A percentile compares a stretch with the other conserved stretches of the same genome.
These are phyloP conservation scores for Gonapodya prolifera DNA, from an alignment of 192 early-diverging fungal species.

Conservation along the genomic window DNA sequence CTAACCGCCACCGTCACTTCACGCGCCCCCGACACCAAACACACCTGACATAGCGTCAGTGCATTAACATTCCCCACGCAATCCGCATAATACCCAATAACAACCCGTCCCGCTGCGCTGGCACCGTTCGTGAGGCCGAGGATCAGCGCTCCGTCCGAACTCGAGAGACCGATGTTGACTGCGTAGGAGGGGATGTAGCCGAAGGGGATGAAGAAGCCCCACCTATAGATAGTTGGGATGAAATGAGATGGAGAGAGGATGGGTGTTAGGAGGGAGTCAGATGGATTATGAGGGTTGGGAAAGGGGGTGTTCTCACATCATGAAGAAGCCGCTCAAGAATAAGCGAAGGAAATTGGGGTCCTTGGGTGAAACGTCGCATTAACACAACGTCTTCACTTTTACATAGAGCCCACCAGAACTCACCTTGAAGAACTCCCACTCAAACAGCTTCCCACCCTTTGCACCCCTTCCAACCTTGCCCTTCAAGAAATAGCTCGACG, in stretches of 20 bases:
- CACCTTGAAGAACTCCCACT: neutral
- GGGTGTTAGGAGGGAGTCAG: neutral
- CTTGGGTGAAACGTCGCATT: no score
- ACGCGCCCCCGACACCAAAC: no score
- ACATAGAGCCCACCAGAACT: no score
- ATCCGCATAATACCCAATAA: slow-evolving; percentile 43
- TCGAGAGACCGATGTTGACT: slow-evolving; percentile 40
- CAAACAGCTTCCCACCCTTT: neutral
- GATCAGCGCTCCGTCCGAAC: slow-evolving; percentile 45
- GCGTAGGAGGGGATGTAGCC: slow-evolving; percentile 19
- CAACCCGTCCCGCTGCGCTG: slow-evolving; percentile 45
- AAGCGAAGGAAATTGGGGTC: neutral
- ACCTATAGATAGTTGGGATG: neutral
- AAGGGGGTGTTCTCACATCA: neutral
- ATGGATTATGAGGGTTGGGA: neutral
- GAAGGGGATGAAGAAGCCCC: neutral
- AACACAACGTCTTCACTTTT: no score
- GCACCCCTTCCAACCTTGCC: neutral
- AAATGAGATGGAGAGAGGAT: neutral
- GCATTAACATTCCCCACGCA: neutral
- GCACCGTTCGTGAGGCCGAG: slow-evolving; percentile 55
- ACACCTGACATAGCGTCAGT: neutral
- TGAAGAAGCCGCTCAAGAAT: neutral
- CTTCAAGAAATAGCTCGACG: neutral
- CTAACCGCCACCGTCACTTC: neutral